Conservation (phyloP, 805 yeast genomes). For the Candida fluviatilis region DNA sequence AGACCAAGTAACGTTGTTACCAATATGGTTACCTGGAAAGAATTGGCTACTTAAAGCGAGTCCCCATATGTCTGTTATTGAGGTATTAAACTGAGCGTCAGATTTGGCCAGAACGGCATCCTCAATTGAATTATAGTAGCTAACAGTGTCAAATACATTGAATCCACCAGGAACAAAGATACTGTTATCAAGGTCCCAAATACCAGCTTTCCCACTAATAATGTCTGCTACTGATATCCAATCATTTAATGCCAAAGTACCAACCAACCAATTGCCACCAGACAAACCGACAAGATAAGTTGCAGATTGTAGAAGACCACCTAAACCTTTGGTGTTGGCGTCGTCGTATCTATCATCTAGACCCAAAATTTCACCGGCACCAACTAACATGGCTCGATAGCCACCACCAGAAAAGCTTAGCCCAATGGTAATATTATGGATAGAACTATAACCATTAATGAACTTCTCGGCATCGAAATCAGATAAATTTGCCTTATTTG, state of each 20-base stretch:
- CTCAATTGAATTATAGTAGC: conserved; percentile 33
- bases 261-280: conserved; percentile 59
- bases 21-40: conserved; percentile 27
- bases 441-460: conserved; percentile 15
- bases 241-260: conserved; percentile 56
- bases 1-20: conserved; percentile 27
- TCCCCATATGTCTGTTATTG: conserved; percentile 43
- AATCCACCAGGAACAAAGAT: conserved; percentile 62
- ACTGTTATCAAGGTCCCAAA: conserved; percentile 55
- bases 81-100: conserved; percentile 34
- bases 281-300: conserved; percentile 77
- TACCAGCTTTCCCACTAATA: conserved; percentile 15
- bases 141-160: conserved; percentile 61
- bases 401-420: conserved; percentile 65
- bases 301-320: conserved; percentile 70
- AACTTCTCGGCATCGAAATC: conserved; percentile 30
- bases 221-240: conserved; percentile 49
- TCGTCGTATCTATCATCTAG: conserved; percentile 66
- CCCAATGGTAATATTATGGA: conserved; percentile 24
- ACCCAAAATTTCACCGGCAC: conserved; percentile 83
- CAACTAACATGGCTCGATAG: conserved; percentile 79
- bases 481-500: conserved; percentile 23
- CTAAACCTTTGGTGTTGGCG: conserved; percentile 54
- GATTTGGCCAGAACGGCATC: conserved; percentile 26
- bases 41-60: conserved; percentile 38